Base-by-base conservation (phyloP, 306 rosid genomes). In the Dalbergia cultrata region DNA sequence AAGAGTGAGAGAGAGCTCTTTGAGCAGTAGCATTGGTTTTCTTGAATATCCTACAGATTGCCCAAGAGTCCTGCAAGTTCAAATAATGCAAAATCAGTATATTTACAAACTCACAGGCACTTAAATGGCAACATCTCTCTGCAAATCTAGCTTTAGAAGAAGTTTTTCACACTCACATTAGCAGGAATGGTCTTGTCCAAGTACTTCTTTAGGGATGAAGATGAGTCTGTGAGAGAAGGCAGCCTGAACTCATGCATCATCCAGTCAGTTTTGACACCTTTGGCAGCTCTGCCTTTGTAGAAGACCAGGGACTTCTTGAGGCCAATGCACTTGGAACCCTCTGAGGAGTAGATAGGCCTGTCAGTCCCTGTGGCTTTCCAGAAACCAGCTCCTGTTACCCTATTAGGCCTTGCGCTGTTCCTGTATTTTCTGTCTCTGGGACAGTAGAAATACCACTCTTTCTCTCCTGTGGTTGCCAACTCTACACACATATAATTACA, bases 341-440 rank as follows among this genome's bases (percentile, higher is more conserved):
- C 94, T 13, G 94, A 89, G 9, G 98, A 89, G 83, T 92, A 91
- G 5, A 91, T 91, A 4, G 97, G 93, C 12, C 97, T 75, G 47
- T 93, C 97, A 5, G 98, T 93, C 39, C 98, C 98, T 5, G 98
- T 93, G 19, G 98, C 97, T 74, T 93, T 93, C 98, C 98, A 93
- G 79, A 93, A 93, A 65, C 98, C 98, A 33, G 92, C 97, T 76
- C 87, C 84, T 7, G 97, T 94, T 7, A 94, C 98, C 54, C 98
- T 83, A 81, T 94, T 94, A 0, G 98, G 98, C 79, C 98, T 84
- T 43, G 97, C 88, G 79, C 97, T 93, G 79, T 91, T 93, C 54
- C 97, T 89, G 67, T 93, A 91, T 41, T 93, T 91, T 58, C 97
- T 89, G 81, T 93, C 98, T 66, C 97, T 90, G 1, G 92, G 98